Evolutionary conservation across 192 early-diverging fungal genomes (phyloP).

Genomic region (Gaertneriomyces sp.): DNA sequence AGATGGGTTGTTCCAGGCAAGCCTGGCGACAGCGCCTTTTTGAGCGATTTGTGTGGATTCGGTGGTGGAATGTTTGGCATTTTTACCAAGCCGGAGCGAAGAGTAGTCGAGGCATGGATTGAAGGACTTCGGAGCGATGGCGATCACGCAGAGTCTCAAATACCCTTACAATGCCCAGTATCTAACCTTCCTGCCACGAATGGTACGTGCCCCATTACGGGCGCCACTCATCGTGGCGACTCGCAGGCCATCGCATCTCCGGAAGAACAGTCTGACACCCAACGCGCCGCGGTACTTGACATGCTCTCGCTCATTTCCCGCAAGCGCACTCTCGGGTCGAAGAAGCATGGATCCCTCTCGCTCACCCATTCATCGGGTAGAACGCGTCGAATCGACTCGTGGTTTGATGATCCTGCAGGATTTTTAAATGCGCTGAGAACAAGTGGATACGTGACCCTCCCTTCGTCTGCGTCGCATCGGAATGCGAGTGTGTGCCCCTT

Average conservation of each 20-base stretch:
- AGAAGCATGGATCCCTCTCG: background rate
- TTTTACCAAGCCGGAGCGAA: constrained; percentile 9
- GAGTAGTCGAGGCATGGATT: constrained; percentile 19
- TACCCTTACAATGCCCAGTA: background rate
- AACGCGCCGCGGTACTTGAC: background rate
- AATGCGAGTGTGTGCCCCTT: too few relatives aligned
- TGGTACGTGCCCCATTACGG: background rate
- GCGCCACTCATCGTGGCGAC: background rate
- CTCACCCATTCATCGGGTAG: background rate
- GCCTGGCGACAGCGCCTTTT: constrained; percentile 4
- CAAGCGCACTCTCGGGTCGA: background rate
- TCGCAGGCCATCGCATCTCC: background rate
- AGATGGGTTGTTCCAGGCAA: constrained; percentile 8
- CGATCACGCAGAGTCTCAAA: background rate
- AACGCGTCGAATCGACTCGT: background rate
- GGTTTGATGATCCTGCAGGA: constrained; percentile 3
- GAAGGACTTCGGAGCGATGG: constrained; percentile 1
- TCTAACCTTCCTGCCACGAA: background rate
- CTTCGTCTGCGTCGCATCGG: background rate
- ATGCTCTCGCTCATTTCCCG: constrained; percentile 11
- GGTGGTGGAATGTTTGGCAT: constrained; percentile 24
- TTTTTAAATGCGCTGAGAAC: constrained; percentile 7
- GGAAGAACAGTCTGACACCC: background rate
- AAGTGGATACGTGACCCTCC: background rate
- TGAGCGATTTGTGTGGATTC: constrained; percentile 15